Evolutionary conservation across 2,329 filamentous ascomycete species (phyloP), one percentile per base, ranked within the genome.

Genomic region (Fusarium sp.): DNA sequence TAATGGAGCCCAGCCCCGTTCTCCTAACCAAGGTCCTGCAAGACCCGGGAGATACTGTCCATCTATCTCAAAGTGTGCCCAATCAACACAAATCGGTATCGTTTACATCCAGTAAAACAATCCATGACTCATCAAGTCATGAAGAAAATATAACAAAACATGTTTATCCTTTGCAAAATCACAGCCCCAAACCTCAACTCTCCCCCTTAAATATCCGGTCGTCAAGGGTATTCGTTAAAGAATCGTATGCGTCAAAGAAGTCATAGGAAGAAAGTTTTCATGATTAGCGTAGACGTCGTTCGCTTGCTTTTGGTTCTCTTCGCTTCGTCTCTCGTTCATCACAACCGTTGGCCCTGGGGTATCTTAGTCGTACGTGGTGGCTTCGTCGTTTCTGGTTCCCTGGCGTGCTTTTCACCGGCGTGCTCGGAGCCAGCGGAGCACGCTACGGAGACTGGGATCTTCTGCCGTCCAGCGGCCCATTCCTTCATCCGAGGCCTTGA

Each of bases 401-500:
- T 62, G 41, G 14, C n/a, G 39, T n/a, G n/a, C 36, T 30, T 18
- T 62, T 70, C 67, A 78, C 70, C 70, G 71, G 59, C 79, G 80
- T 72, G 74, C 72, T 71, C 86, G 85, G 58, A 91, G 80, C 90
- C 90, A 91, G 79, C 88, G 86, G 78, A 88, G 85, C 65, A 91
- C 86, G 54, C 85, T 82, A 60, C 87, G 83, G 58, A 91, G 81
- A 72, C 86, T 88, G 6, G 90, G 90, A 77, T 91, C 90, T 77
- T 91, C 90, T 71, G 82, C 85, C 75, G 86, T 90, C 90, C 90
- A 92, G 81, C 89, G 88, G 77, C 88, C 88, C 81, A 88, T 85
- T 61, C 80, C 77, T 31, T 86, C 81, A 77, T 91, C 90, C 26
- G 86, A 86, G 39, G 82, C 78, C 68, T 86, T 85, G 61, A 91